Conservation (phyloP, 202 grass and related monocot genomes). For the Zizania palustris region DNA sequence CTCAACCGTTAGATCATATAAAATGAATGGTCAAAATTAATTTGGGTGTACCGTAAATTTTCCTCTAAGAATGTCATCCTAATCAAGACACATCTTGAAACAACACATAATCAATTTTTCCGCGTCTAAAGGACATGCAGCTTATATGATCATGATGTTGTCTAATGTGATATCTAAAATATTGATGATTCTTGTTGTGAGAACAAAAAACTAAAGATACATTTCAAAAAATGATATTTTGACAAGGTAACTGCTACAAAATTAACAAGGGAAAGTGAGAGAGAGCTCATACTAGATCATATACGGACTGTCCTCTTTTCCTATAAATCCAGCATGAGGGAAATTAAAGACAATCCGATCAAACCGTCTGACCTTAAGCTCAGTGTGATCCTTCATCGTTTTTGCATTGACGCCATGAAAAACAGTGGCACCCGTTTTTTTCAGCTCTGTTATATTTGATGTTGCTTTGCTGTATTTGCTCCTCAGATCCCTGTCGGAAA, state of each 20-base stretch:
- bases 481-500: slow-evolving; percentile 21
- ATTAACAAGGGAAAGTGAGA: background rate
- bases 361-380: slow-evolving; percentile 48
- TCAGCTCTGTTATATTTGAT: slow-evolving; percentile 48
- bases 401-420: slow-evolving; percentile 52
- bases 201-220: background rate
- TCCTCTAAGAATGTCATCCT: too few relatives aligned
- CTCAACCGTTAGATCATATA: too few relatives aligned
- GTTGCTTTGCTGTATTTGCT: slow-evolving; percentile 42
- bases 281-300: slow-evolving; percentile 53
- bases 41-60: too few relatives aligned
- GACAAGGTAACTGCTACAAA: background rate
- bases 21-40: too few relatives aligned
- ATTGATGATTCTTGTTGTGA: background rate
- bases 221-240: too few relatives aligned
- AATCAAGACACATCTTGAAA: background rate
- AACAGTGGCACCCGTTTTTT: slow-evolving; percentile 38
- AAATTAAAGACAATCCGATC: slow-evolving; percentile 72
- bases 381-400: slow-evolving; percentile 49
- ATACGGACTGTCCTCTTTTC: slow-evolving; percentile 19
- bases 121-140: background rate
- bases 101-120: background rate
- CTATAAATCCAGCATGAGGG: slow-evolving; percentile 70
- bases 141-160: too few relatives aligned
- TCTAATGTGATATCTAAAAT: background rate